These are phyloP conservation scores for Ogataea angusta DNA, from an alignment of 805 yeast genomes.

Conservation along the genomic window DNA sequence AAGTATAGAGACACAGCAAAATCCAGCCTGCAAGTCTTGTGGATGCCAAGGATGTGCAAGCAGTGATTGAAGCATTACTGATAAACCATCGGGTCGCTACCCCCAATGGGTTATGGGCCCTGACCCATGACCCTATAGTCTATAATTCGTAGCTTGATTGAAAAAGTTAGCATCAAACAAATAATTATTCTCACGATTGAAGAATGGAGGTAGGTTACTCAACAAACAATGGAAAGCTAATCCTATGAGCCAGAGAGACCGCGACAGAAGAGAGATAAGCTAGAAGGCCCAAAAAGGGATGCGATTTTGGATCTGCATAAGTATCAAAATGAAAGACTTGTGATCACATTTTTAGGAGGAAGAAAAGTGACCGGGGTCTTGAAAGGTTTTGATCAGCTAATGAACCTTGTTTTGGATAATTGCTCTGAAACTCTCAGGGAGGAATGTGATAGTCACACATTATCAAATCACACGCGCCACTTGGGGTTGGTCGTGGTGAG, in stretches of 20 bases:
- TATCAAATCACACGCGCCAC: slow-evolving; percentile 56
- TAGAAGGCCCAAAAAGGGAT: slow-evolving; percentile 84
- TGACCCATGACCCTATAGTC: background rate
- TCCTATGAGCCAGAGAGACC: slow-evolving; percentile 10
- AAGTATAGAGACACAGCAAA: slow-evolving; percentile 13
- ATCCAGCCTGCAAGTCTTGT: slow-evolving; percentile 36
- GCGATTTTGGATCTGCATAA: slow-evolving; percentile 80
- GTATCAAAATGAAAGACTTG: slow-evolving; percentile 67
- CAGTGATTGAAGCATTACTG: slow-evolving; percentile 43
- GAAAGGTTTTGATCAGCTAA: slow-evolving; percentile 79
- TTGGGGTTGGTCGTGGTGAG: slow-evolving; percentile 82
- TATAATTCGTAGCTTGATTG: background rate
- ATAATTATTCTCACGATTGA: background rate
- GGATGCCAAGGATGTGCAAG: slow-evolving; percentile 87
- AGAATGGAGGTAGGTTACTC: slow-evolving; percentile 18
- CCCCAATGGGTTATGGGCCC: background rate
- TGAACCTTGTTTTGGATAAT: slow-evolving; percentile 74
- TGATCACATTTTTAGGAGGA: slow-evolving; percentile 83
- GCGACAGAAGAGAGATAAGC: slow-evolving; percentile 22
- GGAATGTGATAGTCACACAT: slow-evolving; percentile 55
- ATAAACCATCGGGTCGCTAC: too few species aligned
- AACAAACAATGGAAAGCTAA: background rate
- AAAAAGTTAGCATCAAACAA: too few species aligned
- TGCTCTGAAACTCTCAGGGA: slow-evolving; percentile 64
- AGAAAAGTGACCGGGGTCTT: slow-evolving; percentile 71